These are phyloP conservation scores for Xenosphaeropsis pyriputrescens DNA, from an alignment of 2,329 filamentous ascomycete genomes.

Conservation along the genomic window DNA sequence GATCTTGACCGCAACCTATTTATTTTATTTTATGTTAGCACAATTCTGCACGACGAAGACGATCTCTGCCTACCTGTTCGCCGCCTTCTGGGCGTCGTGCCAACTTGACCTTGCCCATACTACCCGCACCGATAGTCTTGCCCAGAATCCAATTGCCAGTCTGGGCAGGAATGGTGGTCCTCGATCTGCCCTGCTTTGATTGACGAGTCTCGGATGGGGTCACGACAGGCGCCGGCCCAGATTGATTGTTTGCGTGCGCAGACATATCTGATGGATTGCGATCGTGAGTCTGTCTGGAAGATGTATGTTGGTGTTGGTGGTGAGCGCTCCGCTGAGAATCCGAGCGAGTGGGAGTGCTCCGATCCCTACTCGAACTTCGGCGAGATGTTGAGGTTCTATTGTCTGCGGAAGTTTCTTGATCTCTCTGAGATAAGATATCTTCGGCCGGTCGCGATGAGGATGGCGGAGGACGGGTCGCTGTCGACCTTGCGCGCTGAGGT, in stretches of 20 bases:
- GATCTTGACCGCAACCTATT: conserved; percentile 88
- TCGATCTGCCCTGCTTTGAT: conserved; percentile 36
- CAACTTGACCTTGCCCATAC: conserved; percentile 98
- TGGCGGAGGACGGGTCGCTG: conserved; percentile 8
- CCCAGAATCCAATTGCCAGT: conserved; percentile 90
- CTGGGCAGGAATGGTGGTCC: conserved; percentile 77
- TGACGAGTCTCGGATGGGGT: conserved; percentile 30
- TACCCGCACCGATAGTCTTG: conserved; percentile 93
- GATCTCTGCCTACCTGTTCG: conserved; percentile 53
- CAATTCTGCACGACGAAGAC: not conserved
- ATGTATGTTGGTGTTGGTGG: conserved; percentile 14
- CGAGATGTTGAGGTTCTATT: conserved; percentile 20
- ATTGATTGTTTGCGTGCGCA: conserved; percentile 31
- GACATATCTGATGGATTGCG: conserved; percentile 29
- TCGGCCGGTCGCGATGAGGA: conserved; percentile 27
- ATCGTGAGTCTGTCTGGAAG: conserved; percentile 17
- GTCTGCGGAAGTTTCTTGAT: conserved; percentile 60
- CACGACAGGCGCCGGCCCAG: conserved; percentile 33
- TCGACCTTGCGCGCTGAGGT: conserved; percentile 12
- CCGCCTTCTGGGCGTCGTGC: conserved; percentile 80
- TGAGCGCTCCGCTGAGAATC: conserved; percentile 22
- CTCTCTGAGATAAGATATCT: conserved; percentile 39
- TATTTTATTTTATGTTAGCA: not conserved
- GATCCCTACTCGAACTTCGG: conserved; percentile 15
- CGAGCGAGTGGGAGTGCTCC: conserved; percentile 9